A percentile compares a stretch with the other conserved stretches of the same genome.
Conservation (phyloP, 1,139 yeast genomes). For the Yamadazyma diospyri region DNA sequence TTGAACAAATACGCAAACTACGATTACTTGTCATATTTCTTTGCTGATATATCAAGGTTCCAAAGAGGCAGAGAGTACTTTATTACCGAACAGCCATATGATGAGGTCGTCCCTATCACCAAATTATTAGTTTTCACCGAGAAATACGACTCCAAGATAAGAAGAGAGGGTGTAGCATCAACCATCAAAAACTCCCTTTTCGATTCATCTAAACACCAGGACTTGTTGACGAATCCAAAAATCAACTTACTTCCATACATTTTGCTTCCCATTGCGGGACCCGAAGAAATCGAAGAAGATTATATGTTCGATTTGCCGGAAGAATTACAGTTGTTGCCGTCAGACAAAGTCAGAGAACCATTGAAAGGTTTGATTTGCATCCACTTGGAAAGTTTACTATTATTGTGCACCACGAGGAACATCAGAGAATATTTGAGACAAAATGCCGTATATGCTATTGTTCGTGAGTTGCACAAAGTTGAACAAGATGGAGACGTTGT, state of each 20-base stretch:
- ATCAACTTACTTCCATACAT: constrained; percentile 80
- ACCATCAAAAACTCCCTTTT: constrained; percentile 88
- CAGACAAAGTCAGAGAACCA: constrained; percentile 77
- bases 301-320: constrained; percentile 88
- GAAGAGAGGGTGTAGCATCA: constrained; percentile 92
- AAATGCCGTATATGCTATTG: constrained; percentile 76
- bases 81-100: constrained; percentile 67
- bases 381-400: constrained; percentile 72
- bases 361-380: constrained; percentile 58
- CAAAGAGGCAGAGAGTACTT: constrained; percentile 73
- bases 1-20: constrained; percentile 70
- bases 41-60: constrained; percentile 82
- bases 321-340: constrained; percentile 75
- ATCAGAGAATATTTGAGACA: constrained; percentile 75
- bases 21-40: constrained; percentile 83
- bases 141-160: constrained; percentile 66
- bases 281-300: constrained; percentile 75
- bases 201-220: constrained; percentile 66
- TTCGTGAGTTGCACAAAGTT: constrained; percentile 80
- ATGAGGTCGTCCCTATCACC: constrained; percentile 73
- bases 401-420: constrained; percentile 70
- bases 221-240: constrained; percentile 54
- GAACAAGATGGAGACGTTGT: constrained; percentile 59
- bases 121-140: constrained; percentile 83
- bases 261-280: constrained; percentile 78